Base-by-base conservation (phyloP, 2,329 filamentous ascomycete genomes). In the Aspergillus oerlinghausenensis region DNA sequence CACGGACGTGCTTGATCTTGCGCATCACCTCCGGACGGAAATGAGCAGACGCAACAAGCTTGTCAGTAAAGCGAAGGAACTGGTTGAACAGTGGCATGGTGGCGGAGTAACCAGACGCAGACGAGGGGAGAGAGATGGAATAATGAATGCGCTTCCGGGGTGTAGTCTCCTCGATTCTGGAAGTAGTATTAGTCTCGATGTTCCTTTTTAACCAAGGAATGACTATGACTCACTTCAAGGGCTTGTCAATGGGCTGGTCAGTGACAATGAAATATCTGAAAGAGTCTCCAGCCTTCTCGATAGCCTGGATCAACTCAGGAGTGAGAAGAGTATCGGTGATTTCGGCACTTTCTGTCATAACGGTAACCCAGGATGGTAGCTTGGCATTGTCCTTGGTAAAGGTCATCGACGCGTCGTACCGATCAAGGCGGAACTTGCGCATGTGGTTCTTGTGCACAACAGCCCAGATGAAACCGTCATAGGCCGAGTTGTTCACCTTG, bases 261-360 rank as follows among this genome's bases (percentile, higher is more conserved):
- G 88, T 89, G 52, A 97, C 80, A 67, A 99, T 88, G 59, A 99
- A 76, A 67, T 92, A 93, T 73, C 97, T 91, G 63, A 96, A 86
- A 50, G 84, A 75, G 59, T 93, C 88, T 29, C 93, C 93, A 4
- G 90, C 90, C 52, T 87, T 77, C 67, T 88, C 83, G 62, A 96
- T 81, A 17, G 90, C 92, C 68, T 88, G 84, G 74, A 91, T 83
- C 40, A 99, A 82, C 67, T 97, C 93, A n/a, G 88, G 83, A 3
- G 91, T 96, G 51, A 99, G 83, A 63, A 99, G 79, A 6, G 85
- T 80, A 49, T 97, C 90, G 11, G 92, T 97, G 66, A 99, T 88
- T 77, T 97, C 94, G 57, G 92, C 92, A 75, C 88, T 96, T 81
- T 99, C 94, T 70, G 87, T 95, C 94, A 99, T 97, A 70, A 97